These are phyloP conservation scores for Pseudocercospora musae DNA, from an alignment of 2,329 filamentous ascomycete genomes.

Conservation along the genomic window DNA sequence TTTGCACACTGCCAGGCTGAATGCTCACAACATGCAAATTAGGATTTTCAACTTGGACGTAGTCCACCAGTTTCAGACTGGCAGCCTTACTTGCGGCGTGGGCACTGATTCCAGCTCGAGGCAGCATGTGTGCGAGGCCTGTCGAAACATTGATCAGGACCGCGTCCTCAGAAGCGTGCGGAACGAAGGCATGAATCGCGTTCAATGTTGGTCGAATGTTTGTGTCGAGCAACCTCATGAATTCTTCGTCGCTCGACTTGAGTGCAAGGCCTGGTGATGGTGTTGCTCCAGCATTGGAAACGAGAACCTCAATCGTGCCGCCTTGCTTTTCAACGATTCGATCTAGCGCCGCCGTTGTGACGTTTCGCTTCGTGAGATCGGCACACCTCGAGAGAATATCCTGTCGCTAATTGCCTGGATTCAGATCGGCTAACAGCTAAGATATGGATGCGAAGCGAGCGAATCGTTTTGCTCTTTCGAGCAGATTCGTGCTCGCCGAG, in stretches of 20 bases:
- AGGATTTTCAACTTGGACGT: conserved; percentile 4
- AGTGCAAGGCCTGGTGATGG: neutral
- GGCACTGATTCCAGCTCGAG: conserved; percentile 3
- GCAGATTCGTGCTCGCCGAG: too few relatives aligned
- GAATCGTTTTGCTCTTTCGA: too few relatives aligned
- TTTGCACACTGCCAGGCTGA: conserved; percentile 12
- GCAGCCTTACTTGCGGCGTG: conserved; percentile 11
- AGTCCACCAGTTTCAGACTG: conserved; percentile 1
- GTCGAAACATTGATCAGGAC: conserved; percentile 37
- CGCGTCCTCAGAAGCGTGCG: neutral
- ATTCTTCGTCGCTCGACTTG: neutral
- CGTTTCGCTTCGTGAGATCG: neutral
- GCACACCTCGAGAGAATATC: too few relatives aligned
- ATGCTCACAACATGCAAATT: conserved; percentile 7
- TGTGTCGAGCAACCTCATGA: neutral
- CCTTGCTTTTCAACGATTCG: neutral
- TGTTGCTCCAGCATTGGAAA: conserved; percentile 9
- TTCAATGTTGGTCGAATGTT: conserved; percentile 8
- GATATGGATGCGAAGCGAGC: too few relatives aligned
- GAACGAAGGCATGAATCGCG: conserved; percentile 5
- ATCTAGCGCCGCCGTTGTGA: neutral
- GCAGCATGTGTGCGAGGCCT: conserved; percentile 32
- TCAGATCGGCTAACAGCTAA: too few relatives aligned
- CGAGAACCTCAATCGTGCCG: conserved; percentile 2
- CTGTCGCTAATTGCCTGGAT: too few relatives aligned